Evolutionary conservation across 176 grass and related monocot genomes (phyloP), one percentile per base, ranked within the genome.

Genomic region (Paspalum vaginatum): DNA sequence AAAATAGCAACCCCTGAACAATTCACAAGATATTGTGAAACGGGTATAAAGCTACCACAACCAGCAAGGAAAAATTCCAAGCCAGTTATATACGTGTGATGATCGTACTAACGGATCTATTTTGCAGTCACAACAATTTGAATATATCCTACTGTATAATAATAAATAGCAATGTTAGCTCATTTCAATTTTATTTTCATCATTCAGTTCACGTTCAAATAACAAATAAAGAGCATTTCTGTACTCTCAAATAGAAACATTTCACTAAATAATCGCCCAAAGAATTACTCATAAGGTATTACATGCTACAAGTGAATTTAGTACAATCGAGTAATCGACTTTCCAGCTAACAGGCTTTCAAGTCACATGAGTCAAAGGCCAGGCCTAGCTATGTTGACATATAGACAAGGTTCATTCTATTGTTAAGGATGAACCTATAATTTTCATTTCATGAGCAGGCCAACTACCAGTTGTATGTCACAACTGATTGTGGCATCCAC

Each of bases 191-290:
- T 4, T n/a, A 26, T 53, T 63, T 4, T 1, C 13, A 43, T 57
- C 18, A 2, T n/a, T 26, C 26, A 7, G 20, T 37, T 46, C 42
- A 59, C n/a, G 24, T 5, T 10, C 20, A 68, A 10, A 4, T 49
- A 17, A 5, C 45, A 24, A 47, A 7, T 20, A 70, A 47, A 47
- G 18, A 20, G 10, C 26, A 50, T 59, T 81, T 50, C 6, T 39
- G 9, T 20, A 78, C 40, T 40, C 11, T 40, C 49, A 78, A 51
- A 79, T 44, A 16, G 21, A 78, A 3, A 79, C 61, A 40, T 24
- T 79, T 16, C 46, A 63, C 16, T 38, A 77, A 78, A n/a, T 15
- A 65, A 8, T 40, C 11, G 6, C 18, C 4, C n/a, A 4, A 27
- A 26, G 13, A 49, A 59, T 75, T 75, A 40, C 37, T 65, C 62